A percentile compares a stretch with the other conserved stretches of the same genome.
Conservation (phyloP, 768 basidiomycete species). For the Myochromella boudieri region DNA sequence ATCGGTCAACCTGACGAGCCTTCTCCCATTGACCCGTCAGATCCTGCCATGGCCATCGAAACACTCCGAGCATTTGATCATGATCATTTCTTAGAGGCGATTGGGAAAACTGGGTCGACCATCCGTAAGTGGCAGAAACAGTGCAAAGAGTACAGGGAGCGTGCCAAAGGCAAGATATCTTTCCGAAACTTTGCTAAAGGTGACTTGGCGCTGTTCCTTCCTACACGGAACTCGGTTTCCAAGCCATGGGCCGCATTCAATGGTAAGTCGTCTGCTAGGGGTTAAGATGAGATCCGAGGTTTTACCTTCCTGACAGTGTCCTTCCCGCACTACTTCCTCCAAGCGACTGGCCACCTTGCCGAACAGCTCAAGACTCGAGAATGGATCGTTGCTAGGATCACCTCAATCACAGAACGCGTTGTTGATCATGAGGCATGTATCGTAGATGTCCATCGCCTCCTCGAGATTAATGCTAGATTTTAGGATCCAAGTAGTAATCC, state of each 20-base stretch:
- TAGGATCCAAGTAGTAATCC: constrained; percentile 86
- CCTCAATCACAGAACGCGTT: constrained; percentile 81
- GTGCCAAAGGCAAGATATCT: constrained; percentile 95
- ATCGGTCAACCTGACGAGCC: constrained; percentile 60
- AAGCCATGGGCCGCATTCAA: constrained; percentile 99
- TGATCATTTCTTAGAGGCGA: constrained; percentile 80
- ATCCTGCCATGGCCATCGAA: constrained; percentile 70
- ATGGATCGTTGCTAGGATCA: constrained; percentile 94
- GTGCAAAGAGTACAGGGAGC: constrained; percentile 92
- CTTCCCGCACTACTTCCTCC: constrained; percentile 96
- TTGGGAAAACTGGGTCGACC: constrained; percentile 79
- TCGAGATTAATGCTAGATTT: not conserved
- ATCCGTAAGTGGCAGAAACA: constrained; percentile 98
- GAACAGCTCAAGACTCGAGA: constrained; percentile 90
- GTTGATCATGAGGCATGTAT: constrained; percentile 69
- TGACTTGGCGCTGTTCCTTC: constrained; percentile 93
- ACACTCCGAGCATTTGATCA: constrained; percentile 75
- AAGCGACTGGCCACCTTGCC: constrained; percentile 80
- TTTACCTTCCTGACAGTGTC: constrained; percentile 61
- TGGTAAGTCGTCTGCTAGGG: constrained; percentile 46
- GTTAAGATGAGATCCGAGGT: constrained; percentile 29
- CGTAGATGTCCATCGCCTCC: not conserved
- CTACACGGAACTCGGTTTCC: constrained; percentile 89
- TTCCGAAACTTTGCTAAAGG: constrained; percentile 95
- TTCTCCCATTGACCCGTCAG: constrained; percentile 75